Evolutionary conservation across 257 asterid species (phyloP), one percentile per base, ranked within the genome.

Genomic region (Mentha longifolia): DNA sequence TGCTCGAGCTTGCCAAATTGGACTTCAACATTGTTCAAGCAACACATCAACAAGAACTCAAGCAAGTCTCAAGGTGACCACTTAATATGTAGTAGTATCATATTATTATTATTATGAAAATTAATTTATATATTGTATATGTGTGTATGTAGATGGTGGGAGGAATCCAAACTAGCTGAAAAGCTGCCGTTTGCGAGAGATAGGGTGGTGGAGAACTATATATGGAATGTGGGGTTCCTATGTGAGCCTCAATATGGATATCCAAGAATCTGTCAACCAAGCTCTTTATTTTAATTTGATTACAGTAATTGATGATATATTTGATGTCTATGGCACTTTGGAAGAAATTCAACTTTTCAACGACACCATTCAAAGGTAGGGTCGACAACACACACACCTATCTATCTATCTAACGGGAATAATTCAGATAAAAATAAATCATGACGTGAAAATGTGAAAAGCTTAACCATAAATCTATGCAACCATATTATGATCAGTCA

Each of bases 141-240:
- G n/a, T n/a, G n/a, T n/a, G 37, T 33, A 5, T 59, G 9, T 69
- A 80, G 92, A 72, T 84, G 92, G 92, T 86, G 92, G 89, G 62
- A 73, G 37, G 45, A 68, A 49, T 74, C 82, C 4, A 0, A 68
- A 14, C 45, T 86, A 0, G 79, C 78, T 10, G 77, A 84, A 4
- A 76, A 72, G 37, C 30, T 84, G 43, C 80, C 83, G 9, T 84
- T 86, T 74, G 86, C 81, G 0, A 77, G 89, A 78, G 86, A 86
- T 74, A 80, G 87, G 25, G 20, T 84, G 37, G 83, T 82, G 77
- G 89, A 86, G 74, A 45, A 42, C 31, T 86, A 78, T 68, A 20
- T 80, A 0, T 78, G 85, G 87, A 79, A 66, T 20, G 11, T 64
- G 1, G 87, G 87, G 5, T 30, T 51, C 42, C 16, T 65, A 15